Percentiles rank a stretch among this genome's conserved stretches.
phyloP scores from a whole-genome alignment of 2,329 filamentous ascomycete species.

The Sarocladiaceae sp. region DNA sequence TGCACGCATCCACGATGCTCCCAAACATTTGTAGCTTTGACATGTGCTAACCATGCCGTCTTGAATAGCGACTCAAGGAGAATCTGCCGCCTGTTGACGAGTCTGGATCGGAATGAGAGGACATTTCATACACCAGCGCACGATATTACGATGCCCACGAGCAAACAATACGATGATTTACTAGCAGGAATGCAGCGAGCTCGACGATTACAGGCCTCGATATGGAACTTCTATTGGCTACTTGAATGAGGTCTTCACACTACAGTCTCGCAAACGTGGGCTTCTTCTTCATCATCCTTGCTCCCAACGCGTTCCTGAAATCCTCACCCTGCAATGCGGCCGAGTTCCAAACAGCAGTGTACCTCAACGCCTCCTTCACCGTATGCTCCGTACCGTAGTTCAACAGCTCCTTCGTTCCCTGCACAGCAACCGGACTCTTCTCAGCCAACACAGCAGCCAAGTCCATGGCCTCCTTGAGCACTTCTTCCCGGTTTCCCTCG shows the following conservation, averaged over 20 bases:
- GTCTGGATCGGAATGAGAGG: constrained; percentile 46
- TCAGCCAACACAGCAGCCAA: constrained; percentile 62
- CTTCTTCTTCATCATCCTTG: constrained; percentile 72
- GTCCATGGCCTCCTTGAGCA: constrained; percentile 58
- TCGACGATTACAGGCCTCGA: too few relatives aligned
- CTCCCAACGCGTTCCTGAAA: constrained; percentile 68
- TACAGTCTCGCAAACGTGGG: constrained; percentile 83
- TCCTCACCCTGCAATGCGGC: constrained; percentile 78
- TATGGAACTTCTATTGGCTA: too few relatives aligned
- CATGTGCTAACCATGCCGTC: background rate
- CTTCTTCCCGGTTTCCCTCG: constrained; percentile 53
- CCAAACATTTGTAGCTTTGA: too few relatives aligned
- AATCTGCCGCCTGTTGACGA: constrained; percentile 48
- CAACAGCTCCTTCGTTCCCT: constrained; percentile 82
- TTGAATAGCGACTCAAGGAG: constrained; percentile 43
- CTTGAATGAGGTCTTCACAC: constrained; percentile 29
- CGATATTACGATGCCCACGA: too few relatives aligned
- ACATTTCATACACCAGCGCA: too few relatives aligned
- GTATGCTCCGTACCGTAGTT: constrained; percentile 77
- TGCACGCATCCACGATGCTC: too few relatives aligned
- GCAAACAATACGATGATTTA: too few relatives aligned
- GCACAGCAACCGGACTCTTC: constrained; percentile 85
- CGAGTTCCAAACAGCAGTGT: constrained; percentile 85
- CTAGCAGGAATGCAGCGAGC: too few relatives aligned
- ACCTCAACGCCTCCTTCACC: constrained; percentile 73